Evolutionary conservation across 2,329 filamentous ascomycete species (phyloP).

Genomic region (Colletotrichum tabaci): DNA sequence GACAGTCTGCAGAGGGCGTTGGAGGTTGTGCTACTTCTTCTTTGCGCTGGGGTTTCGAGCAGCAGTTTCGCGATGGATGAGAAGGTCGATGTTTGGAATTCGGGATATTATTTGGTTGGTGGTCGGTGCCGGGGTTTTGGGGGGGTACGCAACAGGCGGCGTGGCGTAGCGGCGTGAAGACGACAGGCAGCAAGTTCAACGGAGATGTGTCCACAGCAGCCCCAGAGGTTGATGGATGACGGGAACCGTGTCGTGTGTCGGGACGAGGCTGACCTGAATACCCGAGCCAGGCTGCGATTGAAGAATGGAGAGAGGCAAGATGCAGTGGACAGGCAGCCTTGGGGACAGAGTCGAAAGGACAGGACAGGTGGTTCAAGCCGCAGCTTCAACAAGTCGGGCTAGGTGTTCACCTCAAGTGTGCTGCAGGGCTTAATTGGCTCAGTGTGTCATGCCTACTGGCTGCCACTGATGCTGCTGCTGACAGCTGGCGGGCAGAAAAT

Average conservation of each 20-base stretch:
- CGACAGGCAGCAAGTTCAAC: slow-evolving; percentile 28
- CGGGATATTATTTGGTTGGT: slow-evolving; percentile 12
- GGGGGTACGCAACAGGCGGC: slow-evolving; percentile 26
- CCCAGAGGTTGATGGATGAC: slow-evolving; percentile 6
- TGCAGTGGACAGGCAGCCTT: slow-evolving; percentile 21
- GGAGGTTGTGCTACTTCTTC: slow-evolving; percentile 10
- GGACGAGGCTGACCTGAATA: slow-evolving; percentile 26
- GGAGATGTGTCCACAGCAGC: slow-evolving; percentile 39
- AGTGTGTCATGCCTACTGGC: not conserved
- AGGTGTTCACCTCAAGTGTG: slow-evolving; percentile 20
- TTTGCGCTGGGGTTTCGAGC: not conserved
- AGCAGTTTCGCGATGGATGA: slow-evolving; percentile 43
- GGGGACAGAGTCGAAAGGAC: slow-evolving; percentile 29
- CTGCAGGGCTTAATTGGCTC: slow-evolving; percentile 26
- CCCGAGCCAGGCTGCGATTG: slow-evolving; percentile 26
- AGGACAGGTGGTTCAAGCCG: slow-evolving; percentile 40
- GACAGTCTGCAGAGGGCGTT: slow-evolving; percentile 26
- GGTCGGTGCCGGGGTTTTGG: slow-evolving; percentile 20
- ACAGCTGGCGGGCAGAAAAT: not conserved
- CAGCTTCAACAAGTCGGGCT: slow-evolving; percentile 14
- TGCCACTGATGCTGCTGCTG: not conserved
- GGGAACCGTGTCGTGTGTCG: not conserved
- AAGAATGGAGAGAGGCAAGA: slow-evolving; percentile 11
- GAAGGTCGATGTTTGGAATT: slow-evolving; percentile 21
- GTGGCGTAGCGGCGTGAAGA: slow-evolving; percentile 36